Evolutionary conservation across 352 stramenopile species (phyloP), one percentile per base, ranked within the genome.

Genomic region (Globisporangium paddicum): DNA sequence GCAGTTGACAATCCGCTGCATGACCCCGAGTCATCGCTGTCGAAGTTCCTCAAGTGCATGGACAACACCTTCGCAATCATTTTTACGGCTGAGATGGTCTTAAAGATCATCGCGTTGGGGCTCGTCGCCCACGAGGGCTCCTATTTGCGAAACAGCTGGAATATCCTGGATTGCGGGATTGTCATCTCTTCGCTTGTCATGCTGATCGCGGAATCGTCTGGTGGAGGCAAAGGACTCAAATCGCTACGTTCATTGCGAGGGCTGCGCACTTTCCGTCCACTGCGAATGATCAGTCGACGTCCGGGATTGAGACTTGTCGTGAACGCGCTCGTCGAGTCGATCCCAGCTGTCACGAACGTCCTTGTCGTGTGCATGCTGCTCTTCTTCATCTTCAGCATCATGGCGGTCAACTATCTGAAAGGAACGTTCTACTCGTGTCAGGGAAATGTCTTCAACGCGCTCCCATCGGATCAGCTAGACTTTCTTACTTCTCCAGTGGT

Each of bases 381-480:
- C 62, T 97, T 96, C 55, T 75, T 98, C 25, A 96, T 98, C 46
- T 99, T 98, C 75, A 95, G 89, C 58, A 98, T 98, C 56, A 75
- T 98, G 55, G 83, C 89, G 5, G 90, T 98, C 0, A 96, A 91
- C 38, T 98, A 98, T 61, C 73, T 98, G 47, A 98, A 98, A 68
- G 95, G 93, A 3, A 76, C 70, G 0, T 91, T 98, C 67, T 84
- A 90, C 59, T 45, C 67, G 0, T 98, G 94, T 69, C 58, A 72
- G 49, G 89, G 84, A n/a, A 64, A 79, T 25, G 64, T 71, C 8
- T 90, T 93, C 42, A 47, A 74, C 8, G 53, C 19, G 0, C 65
- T 93, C 8, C 73, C 72, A 0, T 28, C 49, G 11, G 66, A 65
- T 2, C 74, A 88, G 52, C 34, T 72, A 35, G 37, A 26, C 6